Base-by-base conservation (phyloP, 306 rosid genomes). In the Acacia confusa region DNA sequence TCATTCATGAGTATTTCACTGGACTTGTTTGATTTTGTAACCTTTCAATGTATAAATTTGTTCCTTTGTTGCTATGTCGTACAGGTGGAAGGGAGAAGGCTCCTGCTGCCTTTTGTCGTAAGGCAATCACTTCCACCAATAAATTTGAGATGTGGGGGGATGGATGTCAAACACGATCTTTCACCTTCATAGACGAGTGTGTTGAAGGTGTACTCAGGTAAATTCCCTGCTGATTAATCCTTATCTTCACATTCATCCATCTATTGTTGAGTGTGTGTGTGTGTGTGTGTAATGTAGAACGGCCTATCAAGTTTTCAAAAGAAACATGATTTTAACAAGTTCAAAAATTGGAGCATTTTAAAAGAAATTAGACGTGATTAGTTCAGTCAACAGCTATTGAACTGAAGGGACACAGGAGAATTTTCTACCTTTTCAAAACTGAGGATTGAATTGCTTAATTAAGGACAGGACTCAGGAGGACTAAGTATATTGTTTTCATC, bases 71-170 rank as follows among this genome's bases (percentile, higher is more conserved):
- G 34, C 84, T 70, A 8, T 86, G 53, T 81, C 67, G 14, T 88
- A 19, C 57, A 95, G 99, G 98, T 81, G 99, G 99, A 44, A 88
- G 99, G 93, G 99, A 95, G 81, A 95, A 95, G 84, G 99, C 99
- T 77, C 98, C 99, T 81, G 99, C 99, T 84, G 99, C 99, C 12
- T 95, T 95, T 82, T 93, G 99, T 78, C 88, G 98, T 14, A 95
- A 95, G 91, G 66, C 97, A 1, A 68, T 88, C 58, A 95, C 97
- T 70, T 84, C 99, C 61, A 82, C 88, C 3, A 97, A 92, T 58
- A 92, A 85, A 79, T 95, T 95, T 85, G 99, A 95, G 92, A 95
- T 93, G 99, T 95, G 99, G 99, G 99, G 99, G 70, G 99, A 95
- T 88, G 99, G 99, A 78, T 87, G 88, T 48, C 99, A 95, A 85